Conservation (phyloP, 148 eudicot species). For the Euryodendron excelsum region DNA sequence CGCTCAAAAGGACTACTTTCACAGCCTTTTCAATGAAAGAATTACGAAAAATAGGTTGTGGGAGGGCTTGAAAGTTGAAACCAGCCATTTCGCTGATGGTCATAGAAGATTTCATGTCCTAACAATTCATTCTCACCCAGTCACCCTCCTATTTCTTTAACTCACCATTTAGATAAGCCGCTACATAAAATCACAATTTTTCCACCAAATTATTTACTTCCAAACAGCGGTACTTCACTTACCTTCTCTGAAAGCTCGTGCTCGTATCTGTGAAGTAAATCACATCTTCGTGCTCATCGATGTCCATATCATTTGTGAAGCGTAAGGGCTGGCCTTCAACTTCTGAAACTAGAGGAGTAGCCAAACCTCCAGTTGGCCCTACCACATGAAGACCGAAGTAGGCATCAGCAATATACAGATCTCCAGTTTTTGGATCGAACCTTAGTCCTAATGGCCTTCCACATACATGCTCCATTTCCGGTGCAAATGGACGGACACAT, state of each 20-base stretch:
- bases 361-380: slow-evolving; percentile 49
- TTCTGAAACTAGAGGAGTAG: slow-evolving; percentile 33
- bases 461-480: slow-evolving; percentile 61
- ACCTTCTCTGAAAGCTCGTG: slow-evolving; percentile 39
- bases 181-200: too few species aligned
- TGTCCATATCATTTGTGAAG: slow-evolving; percentile 47
- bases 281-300: slow-evolving; percentile 35
- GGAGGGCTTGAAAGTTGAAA: too few species aligned
- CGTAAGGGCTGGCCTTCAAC: slow-evolving; percentile 35
- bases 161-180: background rate
- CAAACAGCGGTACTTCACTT: background rate
- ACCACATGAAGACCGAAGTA: slow-evolving; percentile 75
- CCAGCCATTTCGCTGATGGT: too few species aligned
- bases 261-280: slow-evolving; percentile 53
- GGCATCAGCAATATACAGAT: slow-evolving; percentile 68
- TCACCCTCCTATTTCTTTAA: background rate
- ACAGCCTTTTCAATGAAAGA: too few species aligned
- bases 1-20: too few species aligned
- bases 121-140: too few species aligned
- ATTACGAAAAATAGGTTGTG: too few species aligned
- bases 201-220: background rate
- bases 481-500: slow-evolving; percentile 63
- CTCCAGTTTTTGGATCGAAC: slow-evolving; percentile 50
- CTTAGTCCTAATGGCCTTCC: slow-evolving; percentile 58
- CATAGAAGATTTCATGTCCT: too few species aligned